A percentile compares a stretch with the other conserved stretches of the same genome.
Conservation (phyloP, 345 rosid species). For the Arabidopsis arenosa region DNA sequence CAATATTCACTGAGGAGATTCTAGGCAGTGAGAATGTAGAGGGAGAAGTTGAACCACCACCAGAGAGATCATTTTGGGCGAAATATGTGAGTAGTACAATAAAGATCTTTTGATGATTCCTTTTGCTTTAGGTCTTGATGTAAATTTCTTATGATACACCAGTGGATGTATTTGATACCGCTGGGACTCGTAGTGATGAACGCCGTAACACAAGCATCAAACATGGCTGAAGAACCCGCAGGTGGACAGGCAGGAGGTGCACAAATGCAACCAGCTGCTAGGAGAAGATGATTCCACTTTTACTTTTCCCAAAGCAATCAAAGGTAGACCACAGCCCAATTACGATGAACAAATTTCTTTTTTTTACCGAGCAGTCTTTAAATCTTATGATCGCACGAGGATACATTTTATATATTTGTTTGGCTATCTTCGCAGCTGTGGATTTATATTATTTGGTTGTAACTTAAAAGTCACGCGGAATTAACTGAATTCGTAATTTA, state of each 20-base stretch:
- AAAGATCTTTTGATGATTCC: slow-evolving; percentile 4
- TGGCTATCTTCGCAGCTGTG: not conserved
- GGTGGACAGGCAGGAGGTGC: slow-evolving; percentile 57
- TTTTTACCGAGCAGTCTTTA: not conserved
- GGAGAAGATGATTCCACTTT: slow-evolving; percentile 62
- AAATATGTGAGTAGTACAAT: slow-evolving; percentile 77
- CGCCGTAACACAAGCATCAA: slow-evolving; percentile 92
- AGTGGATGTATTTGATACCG: slow-evolving; percentile 98
- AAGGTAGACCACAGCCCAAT: slow-evolving; percentile 10
- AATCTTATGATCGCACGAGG: not conserved
- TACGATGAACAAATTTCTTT: not conserved
- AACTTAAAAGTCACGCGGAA: not conserved
- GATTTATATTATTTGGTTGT: slow-evolving; percentile 1
- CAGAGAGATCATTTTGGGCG: slow-evolving; percentile 93
- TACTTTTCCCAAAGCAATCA: slow-evolving; percentile 5
- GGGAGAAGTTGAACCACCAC: slow-evolving; percentile 65
- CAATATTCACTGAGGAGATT: slow-evolving; percentile 71
- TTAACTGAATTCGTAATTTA: not conserved
- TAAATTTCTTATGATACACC: slow-evolving; percentile 28
- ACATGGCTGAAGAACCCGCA: slow-evolving; percentile 78
- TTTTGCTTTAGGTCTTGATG: not conserved
- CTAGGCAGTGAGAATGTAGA: slow-evolving; percentile 66
- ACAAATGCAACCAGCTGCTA: slow-evolving; percentile 56
- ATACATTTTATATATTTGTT: not conserved
- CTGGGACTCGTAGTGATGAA: slow-evolving; percentile 92